These are phyloP conservation scores for Chrysanthemum lavandulifolium DNA, from an alignment of 129 eudicot species.

Conservation along the genomic window DNA sequence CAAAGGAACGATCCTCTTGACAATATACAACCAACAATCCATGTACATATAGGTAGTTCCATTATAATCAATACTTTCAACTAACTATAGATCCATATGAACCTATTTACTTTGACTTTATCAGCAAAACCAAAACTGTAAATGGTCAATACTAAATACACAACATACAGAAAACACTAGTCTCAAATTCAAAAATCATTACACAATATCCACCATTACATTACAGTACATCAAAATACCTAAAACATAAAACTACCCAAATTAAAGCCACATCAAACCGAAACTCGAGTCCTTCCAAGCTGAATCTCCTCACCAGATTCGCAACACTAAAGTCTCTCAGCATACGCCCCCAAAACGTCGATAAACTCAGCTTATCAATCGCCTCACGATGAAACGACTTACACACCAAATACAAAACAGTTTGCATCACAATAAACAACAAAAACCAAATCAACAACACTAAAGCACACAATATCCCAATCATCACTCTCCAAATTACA, in stretches of 20 bases:
- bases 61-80: too few species aligned
- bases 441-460: slow-evolving; percentile 20
- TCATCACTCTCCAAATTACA: slow-evolving; percentile 35
- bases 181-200: too few species aligned
- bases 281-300: slow-evolving; percentile 22
- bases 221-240: not conserved
- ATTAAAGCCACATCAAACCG: slow-evolving; percentile 6
- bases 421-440: slow-evolving; percentile 29
- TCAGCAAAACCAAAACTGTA: too few species aligned
- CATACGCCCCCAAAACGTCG: slow-evolving; percentile 27
- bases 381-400: slow-evolving; percentile 39
- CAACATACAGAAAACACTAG: too few species aligned
- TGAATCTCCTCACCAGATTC: slow-evolving; percentile 31
- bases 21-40: too few species aligned
- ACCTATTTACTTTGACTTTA: too few species aligned
- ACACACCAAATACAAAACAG: slow-evolving; percentile 37
- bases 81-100: too few species aligned
- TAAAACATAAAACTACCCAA: not conserved
- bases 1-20: too few species aligned
- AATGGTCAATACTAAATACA: too few species aligned
- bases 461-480: slow-evolving; percentile 15
- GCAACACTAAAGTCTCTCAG: slow-evolving; percentile 27
- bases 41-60: too few species aligned
- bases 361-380: slow-evolving; percentile 32
- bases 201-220: not conserved